Evolutionary conservation across 1,284 basidiomycete species (phyloP), one percentile per base, ranked within the genome.

Genomic region (Tranzscheliella williamsii): DNA sequence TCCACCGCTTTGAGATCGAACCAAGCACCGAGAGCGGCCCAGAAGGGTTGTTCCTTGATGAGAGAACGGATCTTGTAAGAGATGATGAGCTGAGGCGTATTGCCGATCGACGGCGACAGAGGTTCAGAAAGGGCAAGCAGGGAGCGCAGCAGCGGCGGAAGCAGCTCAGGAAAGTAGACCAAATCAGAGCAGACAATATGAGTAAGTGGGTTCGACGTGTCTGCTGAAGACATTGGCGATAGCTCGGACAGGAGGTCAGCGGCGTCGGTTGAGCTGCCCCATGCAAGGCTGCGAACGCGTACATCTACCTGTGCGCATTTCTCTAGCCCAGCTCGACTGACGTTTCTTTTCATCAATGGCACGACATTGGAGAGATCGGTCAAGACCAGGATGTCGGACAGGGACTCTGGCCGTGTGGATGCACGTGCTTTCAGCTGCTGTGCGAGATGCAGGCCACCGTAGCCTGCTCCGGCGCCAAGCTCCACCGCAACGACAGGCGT

Each of bases 21-120:
- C 89, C 88, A 92, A 1, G 87, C 77, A 15, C 89, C 88, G 60
- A 92, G 87, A 0, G 86, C 86, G 11, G 82, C 80, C 89, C 89
- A 91, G 76, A 91, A 92, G 0, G 85, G 81, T 1, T 84, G 81
- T 72, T 91, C 90, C 67, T 89, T 90, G 2, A 82, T 61, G 30
- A 90, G 80, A 53, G 87, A 89, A 26, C 89, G 85, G 32, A 89
- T 81, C 78, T 86, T 89, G 82, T 90, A 81, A 0, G 81, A 62
- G 16, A 77, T 63, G 24, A 76, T 48, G 18, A 77, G 66, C 34
- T 68, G 49, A 4, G 62, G 65, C n/a, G n/a, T 9, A 5, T 9
- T 39, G 6, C 11, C 32, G n/a, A n/a, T n/a, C n/a, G n/a, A n/a
- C n/a, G n/a, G n/a, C 18, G 12, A 8, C 9, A 18, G 40, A 7